Evolutionary conservation across 1,284 basidiomycete genomes (phyloP).

Genomic region (Cystobasidiaceae sp.): DNA sequence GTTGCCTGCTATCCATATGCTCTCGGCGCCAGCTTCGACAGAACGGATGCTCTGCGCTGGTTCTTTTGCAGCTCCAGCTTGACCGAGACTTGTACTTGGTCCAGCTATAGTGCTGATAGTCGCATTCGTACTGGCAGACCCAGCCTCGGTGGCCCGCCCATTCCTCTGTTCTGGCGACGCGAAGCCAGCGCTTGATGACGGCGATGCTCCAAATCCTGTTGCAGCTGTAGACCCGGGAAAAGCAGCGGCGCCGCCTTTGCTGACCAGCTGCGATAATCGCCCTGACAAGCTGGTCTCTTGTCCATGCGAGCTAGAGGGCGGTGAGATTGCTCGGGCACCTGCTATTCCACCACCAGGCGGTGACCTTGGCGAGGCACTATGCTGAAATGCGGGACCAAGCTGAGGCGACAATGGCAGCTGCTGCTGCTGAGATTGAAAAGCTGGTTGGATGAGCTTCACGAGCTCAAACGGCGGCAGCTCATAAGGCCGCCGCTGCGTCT

Average conservation of each 20-base stretch:
- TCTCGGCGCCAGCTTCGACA: conserved; percentile 32
- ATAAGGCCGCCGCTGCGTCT: conserved; percentile 26
- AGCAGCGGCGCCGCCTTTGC: neutral
- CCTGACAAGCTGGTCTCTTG: neutral
- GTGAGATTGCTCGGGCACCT: neutral
- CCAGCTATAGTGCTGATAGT: too few species aligned
- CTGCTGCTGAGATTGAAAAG: conserved; percentile 29
- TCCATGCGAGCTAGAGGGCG: too few species aligned
- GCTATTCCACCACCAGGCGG: neutral
- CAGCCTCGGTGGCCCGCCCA: neutral
- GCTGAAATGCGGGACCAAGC: too few species aligned
- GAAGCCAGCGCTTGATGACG: conserved; percentile 3
- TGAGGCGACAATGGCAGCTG: too few species aligned
- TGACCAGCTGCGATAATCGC: conserved; percentile 27
- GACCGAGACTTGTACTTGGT: too few species aligned
- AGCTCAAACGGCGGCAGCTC: conserved; percentile 37
- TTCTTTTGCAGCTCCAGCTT: too few species aligned
- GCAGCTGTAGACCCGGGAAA: neutral
- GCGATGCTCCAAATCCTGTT: neutral
- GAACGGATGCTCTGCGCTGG: conserved; percentile 13
- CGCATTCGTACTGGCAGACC: neutral
- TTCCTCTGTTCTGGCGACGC: neutral
- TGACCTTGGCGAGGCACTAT: neutral
- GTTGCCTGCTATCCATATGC: conserved; percentile 32
- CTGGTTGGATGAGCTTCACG: conserved; percentile 29